Evolutionary conservation across 2,329 filamentous ascomycete genomes (phyloP), one percentile per base, ranked within the genome.

Genomic region (Neoscytalidium dimidiatum): DNA sequence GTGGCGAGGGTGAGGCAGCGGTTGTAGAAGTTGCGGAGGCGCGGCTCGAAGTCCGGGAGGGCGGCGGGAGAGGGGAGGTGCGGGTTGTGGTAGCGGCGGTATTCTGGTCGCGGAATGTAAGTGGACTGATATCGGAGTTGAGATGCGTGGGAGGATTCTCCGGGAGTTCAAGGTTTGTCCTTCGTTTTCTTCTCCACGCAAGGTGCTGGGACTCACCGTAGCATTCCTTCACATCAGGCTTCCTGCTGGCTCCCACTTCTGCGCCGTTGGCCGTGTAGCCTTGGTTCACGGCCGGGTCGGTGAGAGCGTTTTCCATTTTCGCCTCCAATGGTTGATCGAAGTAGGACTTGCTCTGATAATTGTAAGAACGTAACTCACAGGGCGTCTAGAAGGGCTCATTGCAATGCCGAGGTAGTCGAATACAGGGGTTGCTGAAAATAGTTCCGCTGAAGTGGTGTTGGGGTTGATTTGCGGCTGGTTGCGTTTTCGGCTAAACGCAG

Each of bases 21-120:
- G 17, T 84, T 83, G 70, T 90, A 91, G 77, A 97, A 97, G 3
- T 77, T 77, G 56, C 88, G 75, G 92, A 96, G 96, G n/a, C 84
- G 84, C n/a, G 81, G 71, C 71, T 87, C 89, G 81, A 96, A 96
- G 38, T 26, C 4, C 38, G 56, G 56, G 41, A 60, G 56, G 26
- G 41, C 13, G 38, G 38, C 9, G 67, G 85, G 88, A 74, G 97
- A 97, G 0, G 92, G 90, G 60, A 84, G 80, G 0, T 81, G 86
- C 0, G 83, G 80, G 64, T 92, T 72, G 70, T 86, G 83, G 66
- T 88, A 85, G 2, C 84, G 76, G 2, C 86, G 86, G 69, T 88
- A 87, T 69, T 89, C 86, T 57, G 13, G 0, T n/a, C n/a, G n/a
- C n/a, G n/a, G 11, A 9, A 9, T 56, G 51, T n/a, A n/a, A n/a